These are phyloP conservation scores for Monascus purpureus DNA, from an alignment of 495 filamentous ascomycete genomes.

Conservation along the genomic window DNA sequence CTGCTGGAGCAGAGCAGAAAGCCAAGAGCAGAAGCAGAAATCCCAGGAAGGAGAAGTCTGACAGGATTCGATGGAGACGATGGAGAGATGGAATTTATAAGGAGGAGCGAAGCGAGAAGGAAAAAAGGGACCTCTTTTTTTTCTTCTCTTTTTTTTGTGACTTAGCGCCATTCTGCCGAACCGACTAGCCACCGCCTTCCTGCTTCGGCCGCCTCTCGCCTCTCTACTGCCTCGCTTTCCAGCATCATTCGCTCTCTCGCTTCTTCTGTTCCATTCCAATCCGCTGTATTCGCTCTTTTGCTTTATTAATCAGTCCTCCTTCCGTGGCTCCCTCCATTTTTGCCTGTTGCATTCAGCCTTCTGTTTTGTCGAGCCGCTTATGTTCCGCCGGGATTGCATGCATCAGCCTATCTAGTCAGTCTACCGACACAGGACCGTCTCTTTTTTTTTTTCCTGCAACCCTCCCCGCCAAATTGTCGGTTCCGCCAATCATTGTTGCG, in stretches of 20 bases:
- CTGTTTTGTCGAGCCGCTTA: no score
- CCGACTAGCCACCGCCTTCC: constrained; percentile 10
- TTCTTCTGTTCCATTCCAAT: not conserved
- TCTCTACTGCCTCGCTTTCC: constrained; percentile 1
- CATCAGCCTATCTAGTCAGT: no score
- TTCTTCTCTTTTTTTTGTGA: constrained; percentile 15
- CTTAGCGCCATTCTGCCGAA: constrained; percentile 13
- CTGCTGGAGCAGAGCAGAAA: constrained; percentile 11
- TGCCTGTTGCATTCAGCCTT: no score
- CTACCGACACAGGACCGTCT: no score
- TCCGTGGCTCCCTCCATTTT: no score
- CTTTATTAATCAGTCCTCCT: no score
- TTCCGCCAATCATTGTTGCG: no score
- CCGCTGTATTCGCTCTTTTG: no score
- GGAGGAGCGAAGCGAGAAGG: constrained; percentile 22
- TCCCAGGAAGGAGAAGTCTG: constrained; percentile 4
- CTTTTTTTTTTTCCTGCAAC: no score
- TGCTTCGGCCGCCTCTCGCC: constrained; percentile 3
- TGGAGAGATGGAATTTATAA: constrained; percentile 23
- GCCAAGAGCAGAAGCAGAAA: constrained; percentile 11
- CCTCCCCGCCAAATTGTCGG: no score
- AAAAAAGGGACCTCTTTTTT: constrained; percentile 25
- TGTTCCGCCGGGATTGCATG: no score
- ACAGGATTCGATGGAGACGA: constrained; percentile 8
- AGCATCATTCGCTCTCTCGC: not conserved